phyloP scores from a whole-genome alignment of 495 filamentous ascomycete species.

The Aspergillus carlsbadensis region DNA sequence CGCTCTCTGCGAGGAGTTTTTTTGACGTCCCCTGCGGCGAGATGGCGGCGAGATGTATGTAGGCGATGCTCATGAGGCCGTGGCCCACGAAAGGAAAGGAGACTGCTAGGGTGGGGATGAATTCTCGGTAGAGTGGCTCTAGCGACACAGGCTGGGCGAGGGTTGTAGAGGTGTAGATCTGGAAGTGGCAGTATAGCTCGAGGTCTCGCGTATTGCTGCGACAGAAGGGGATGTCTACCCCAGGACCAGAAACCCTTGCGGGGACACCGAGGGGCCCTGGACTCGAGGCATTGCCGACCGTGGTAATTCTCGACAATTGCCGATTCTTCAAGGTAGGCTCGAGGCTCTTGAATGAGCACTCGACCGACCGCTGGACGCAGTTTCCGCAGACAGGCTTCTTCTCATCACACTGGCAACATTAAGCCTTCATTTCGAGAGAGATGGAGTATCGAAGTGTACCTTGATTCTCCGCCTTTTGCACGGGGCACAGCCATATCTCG shows the following conservation, averaged over 20 bases:
- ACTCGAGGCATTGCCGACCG: background rate
- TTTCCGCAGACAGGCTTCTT: constrained; percentile 6
- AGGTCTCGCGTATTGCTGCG: constrained; percentile 8
- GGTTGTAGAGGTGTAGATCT: background rate
- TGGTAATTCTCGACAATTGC: background rate
- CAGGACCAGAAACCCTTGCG: background rate
- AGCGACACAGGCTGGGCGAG: background rate
- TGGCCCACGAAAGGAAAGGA: constrained; percentile 5
- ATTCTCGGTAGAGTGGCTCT: background rate
- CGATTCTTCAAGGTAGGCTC: background rate
- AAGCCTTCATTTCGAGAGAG: background rate
- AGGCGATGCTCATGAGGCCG: constrained; percentile 4
- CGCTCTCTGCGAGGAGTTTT: background rate
- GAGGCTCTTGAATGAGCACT: constrained; percentile 1
- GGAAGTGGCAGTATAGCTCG: constrained; percentile 9
- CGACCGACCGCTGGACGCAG: background rate
- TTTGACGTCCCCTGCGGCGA: background rate
- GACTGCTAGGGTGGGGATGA: background rate
- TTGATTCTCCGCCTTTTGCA: constrained; percentile 13
- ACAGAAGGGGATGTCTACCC: background rate
- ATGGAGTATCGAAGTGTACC: constrained; percentile 1
- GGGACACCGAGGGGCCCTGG: background rate
- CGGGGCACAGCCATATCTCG: constrained; percentile 6
- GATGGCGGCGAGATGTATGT: background rate
- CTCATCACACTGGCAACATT: constrained; percentile 8